Percentiles rank a stretch among this genome's conserved stretches.
phyloP scores from a whole-genome alignment of 208 protist species.

The Leishmania tropica region DNA sequence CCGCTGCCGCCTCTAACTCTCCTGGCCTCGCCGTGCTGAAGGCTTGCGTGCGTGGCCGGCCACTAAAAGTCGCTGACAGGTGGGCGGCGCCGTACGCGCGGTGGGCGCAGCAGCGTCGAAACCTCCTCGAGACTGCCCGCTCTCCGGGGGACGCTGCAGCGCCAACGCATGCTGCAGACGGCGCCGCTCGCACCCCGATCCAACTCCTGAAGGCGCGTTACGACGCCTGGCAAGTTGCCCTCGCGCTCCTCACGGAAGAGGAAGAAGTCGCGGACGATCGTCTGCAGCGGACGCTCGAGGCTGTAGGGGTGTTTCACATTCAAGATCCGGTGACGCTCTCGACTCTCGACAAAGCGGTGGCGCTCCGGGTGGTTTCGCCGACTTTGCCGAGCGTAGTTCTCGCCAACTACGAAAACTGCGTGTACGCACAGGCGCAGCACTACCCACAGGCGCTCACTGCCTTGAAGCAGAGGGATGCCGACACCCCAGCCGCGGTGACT shows the following conservation, averaged over 20 bases:
- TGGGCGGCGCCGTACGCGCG: slow-evolving; percentile 13
- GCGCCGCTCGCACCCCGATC: background rate
- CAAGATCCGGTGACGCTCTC: slow-evolving; percentile 24
- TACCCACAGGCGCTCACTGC: slow-evolving; percentile 16
- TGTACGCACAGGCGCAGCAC: slow-evolving; percentile 26
- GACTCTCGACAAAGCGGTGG: slow-evolving; percentile 21
- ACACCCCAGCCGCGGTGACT: background rate
- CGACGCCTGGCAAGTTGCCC: slow-evolving; percentile 14
- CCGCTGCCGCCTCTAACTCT: background rate
- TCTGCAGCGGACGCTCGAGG: slow-evolving; percentile 23
- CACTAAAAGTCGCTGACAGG: slow-evolving; percentile 12
- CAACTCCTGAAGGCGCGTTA: background rate
- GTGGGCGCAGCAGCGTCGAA: slow-evolving; percentile 19
- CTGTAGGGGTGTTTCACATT: slow-evolving; percentile 15
- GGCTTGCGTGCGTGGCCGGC: slow-evolving; percentile 20
- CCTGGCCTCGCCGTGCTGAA: slow-evolving; percentile 12
- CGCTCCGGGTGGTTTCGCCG: background rate
- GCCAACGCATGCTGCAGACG: background rate
- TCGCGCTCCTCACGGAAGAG: slow-evolving; percentile 12
- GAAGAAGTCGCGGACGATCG: slow-evolving; percentile 14
- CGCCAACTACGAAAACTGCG: slow-evolving; percentile 9
- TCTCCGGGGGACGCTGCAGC: background rate
- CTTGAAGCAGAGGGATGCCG: slow-evolving; percentile 11
- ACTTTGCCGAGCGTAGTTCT: background rate
- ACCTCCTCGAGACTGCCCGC: background rate